These are phyloP conservation scores for Pseudogymnoascus sp. DNA, from an alignment of 2,329 filamentous ascomycete genomes.

Conservation along the genomic window DNA sequence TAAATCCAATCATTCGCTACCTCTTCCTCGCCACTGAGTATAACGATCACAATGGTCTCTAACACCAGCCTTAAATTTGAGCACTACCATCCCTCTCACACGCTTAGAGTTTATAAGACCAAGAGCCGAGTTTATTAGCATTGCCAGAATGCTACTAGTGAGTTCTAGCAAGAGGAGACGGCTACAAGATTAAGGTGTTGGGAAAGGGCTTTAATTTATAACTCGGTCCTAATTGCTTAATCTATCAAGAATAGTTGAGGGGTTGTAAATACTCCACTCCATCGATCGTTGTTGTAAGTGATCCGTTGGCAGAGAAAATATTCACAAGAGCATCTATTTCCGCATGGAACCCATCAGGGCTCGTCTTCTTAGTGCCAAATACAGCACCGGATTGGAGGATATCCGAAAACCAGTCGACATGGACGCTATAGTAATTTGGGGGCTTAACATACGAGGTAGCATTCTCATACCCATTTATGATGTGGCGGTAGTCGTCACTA, in stretches of 20 bases:
- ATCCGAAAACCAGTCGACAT: conserved; percentile 33
- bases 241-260: conserved; percentile 21
- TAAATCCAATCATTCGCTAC: no score
- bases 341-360: conserved; percentile 32
- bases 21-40: no score
- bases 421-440: conserved; percentile 20
- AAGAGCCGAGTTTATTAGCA: no score
- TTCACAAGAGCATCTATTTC: conserved; percentile 32
- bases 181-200: no score
- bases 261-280: conserved; percentile 32
- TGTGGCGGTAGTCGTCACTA: conserved; percentile 29
- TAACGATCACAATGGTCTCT: no score
- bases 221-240: not conserved
- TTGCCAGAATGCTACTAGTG: no score
- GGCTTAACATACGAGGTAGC: conserved; percentile 21
- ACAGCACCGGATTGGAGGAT: conserved; percentile 27
- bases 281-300: conserved; percentile 27
- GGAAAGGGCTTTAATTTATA: no score
- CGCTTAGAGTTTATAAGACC: no score
- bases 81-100: no score
- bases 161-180: no score
- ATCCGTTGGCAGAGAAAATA: conserved; percentile 33
- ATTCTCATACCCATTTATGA: conserved; percentile 30
- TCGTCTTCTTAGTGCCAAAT: conserved; percentile 31
- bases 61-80: no score